These are phyloP conservation scores for Persicaria tinctoria DNA, from an alignment of 148 eudicot species.

Conservation along the genomic window DNA sequence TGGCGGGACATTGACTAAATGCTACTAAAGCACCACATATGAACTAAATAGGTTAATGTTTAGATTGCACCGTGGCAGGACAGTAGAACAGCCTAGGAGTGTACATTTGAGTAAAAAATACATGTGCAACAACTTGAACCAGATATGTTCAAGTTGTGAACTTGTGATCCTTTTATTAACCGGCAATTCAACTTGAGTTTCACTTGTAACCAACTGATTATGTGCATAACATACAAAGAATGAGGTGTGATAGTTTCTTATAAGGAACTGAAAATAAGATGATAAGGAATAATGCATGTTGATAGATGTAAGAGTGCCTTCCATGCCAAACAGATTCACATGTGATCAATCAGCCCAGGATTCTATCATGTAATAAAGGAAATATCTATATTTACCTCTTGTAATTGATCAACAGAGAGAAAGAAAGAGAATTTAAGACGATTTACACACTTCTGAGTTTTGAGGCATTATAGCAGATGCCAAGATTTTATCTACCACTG, in stretches of 20 bases:
- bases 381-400: too few species aligned
- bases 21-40: neutral
- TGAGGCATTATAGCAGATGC: neutral
- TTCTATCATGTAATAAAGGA: neutral
- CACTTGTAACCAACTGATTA: neutral
- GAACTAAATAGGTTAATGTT: neutral
- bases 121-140: neutral
- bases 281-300: too few species aligned
- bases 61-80: neutral
- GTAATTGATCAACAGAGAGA: too few species aligned
- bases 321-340: too few species aligned
- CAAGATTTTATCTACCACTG: neutral
- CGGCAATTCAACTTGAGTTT: neutral
- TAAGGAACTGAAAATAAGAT: too few species aligned
- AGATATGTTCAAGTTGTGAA: neutral
- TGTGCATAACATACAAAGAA: neutral
- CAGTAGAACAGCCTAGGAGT: neutral
- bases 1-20: neutral
- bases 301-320: too few species aligned
- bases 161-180: neutral
- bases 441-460: neutral
- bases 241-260: neutral
- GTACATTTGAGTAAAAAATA: neutral
- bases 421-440: neutral
- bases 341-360: neutral